Conservation (phyloP, 1,284 basidiomycete species). For the Erythrobasidium hasegawianum region DNA sequence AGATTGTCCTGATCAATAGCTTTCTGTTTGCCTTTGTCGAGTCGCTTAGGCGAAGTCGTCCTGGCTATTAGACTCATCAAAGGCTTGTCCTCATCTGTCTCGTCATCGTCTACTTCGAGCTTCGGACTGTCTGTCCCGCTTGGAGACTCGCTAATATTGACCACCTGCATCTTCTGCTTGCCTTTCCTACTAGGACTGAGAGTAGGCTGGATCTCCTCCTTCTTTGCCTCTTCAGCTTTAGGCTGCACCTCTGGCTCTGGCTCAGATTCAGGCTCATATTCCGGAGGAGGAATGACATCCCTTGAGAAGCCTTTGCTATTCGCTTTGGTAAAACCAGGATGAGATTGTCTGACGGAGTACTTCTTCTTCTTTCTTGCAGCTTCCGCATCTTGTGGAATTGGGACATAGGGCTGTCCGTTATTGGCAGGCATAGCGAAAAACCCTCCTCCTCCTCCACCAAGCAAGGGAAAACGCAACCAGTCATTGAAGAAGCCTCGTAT, state of each 20-base stretch:
- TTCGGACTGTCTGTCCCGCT: background rate
- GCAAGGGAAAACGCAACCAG: conserved; percentile 56
- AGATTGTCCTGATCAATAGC: background rate
- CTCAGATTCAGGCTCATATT: conserved; percentile 28
- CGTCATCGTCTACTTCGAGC: background rate
- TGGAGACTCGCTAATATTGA: background rate
- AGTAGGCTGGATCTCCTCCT: conserved; percentile 58
- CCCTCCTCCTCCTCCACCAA: conserved; percentile 1
- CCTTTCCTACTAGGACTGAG: background rate
- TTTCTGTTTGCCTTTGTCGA: background rate
- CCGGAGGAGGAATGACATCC: conserved; percentile 26
- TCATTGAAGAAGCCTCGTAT: background rate
- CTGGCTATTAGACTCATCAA: background rate
- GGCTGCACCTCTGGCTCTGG: background rate
- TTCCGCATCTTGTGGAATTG: background rate
- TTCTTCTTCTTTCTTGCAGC: conserved; percentile 20
- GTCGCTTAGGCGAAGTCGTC: background rate
- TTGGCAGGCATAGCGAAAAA: background rate
- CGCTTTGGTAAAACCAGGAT: conserved; percentile 14
- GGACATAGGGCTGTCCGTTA: background rate
- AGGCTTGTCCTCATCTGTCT: background rate
- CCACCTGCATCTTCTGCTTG: background rate
- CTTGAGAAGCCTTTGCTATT: conserved; percentile 28
- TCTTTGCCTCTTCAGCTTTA: conserved; percentile 59
- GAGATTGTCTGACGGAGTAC: conserved; percentile 26